Evolutionary conservation across 306 rosid species (phyloP).

Genomic region (Gastrolobium bilobum): DNA sequence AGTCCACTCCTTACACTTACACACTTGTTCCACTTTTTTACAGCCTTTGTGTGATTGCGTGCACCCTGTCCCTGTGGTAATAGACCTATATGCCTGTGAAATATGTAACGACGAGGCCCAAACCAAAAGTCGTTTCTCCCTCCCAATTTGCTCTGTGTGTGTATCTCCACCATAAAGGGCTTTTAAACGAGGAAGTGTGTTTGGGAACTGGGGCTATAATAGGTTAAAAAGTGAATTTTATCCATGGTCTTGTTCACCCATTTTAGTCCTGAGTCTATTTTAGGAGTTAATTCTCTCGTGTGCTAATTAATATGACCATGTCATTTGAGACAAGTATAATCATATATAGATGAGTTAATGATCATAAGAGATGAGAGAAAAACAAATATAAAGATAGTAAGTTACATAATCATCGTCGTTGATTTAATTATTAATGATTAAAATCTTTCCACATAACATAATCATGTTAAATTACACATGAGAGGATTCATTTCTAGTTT

Average conservation of each 20-base stretch:
- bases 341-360: too few species aligned
- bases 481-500: too few species aligned
- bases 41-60: conserved; percentile 61
- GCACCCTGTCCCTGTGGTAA: conserved; percentile 16
- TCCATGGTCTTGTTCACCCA: not conserved
- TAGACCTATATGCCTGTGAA: conserved; percentile 12
- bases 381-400: too few species aligned
- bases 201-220: conserved; percentile 38
- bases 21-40: conserved; percentile 32
- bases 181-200: conserved; percentile 33
- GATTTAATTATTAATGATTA: too few species aligned
- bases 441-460: too few species aligned
- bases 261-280: not conserved
- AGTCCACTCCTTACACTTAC: conserved; percentile 44
- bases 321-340: too few species aligned
- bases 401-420: too few species aligned
- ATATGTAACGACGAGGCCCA: not conserved
- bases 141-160: not conserved
- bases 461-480: too few species aligned
- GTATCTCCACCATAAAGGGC: conserved; percentile 32
- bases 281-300: not conserved
- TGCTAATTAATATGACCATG: not conserved
- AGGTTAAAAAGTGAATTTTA: conserved; percentile 23
- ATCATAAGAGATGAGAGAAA: too few species aligned
- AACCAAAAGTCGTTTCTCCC: conserved; percentile 20